phyloP scores from a whole-genome alignment of 106 monocot genomes.

The Alisma plantagoaquatica region DNA sequence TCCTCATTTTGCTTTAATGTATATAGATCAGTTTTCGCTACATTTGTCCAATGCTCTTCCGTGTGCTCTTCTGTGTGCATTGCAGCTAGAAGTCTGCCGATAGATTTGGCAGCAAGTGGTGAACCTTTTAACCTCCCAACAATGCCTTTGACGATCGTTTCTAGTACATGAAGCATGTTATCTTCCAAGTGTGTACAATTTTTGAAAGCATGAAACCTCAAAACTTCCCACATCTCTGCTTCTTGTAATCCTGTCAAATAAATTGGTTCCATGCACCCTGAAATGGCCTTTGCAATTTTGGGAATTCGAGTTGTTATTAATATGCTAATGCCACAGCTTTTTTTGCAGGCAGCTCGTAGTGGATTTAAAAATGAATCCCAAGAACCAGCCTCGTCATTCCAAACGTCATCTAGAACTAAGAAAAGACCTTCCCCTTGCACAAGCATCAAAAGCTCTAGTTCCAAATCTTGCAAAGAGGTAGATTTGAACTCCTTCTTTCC shows the following conservation, averaged over 20 bases:
- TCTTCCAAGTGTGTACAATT: neutral
- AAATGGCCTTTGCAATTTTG: conserved; percentile 1
- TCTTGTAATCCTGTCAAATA: neutral
- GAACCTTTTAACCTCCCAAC: neutral
- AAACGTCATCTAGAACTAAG: conserved; percentile 26
- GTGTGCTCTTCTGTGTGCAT: neutral
- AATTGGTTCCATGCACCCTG: no score
- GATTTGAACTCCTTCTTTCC: neutral
- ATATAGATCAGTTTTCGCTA: neutral
- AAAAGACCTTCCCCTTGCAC: conserved; percentile 12
- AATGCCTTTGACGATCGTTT: neutral
- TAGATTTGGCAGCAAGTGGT: neutral
- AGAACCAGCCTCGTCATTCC: neutral
- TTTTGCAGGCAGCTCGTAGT: neutral
- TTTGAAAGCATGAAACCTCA: neutral
- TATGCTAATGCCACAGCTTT: conserved; percentile 18
- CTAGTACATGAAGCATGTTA: no score
- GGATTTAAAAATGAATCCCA: conserved; percentile 19
- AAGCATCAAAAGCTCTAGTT: conserved; percentile 1
- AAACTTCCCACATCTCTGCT: neutral
- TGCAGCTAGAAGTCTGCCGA: neutral
- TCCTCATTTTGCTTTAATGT: neutral
- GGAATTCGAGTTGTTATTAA: conserved; percentile 7
- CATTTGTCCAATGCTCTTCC: neutral
- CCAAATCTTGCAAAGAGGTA: conserved; percentile 8